Evolutionary conservation across 2,329 filamentous ascomycete species (phyloP).

Genomic region (Chalaropsis ovoidea): DNA sequence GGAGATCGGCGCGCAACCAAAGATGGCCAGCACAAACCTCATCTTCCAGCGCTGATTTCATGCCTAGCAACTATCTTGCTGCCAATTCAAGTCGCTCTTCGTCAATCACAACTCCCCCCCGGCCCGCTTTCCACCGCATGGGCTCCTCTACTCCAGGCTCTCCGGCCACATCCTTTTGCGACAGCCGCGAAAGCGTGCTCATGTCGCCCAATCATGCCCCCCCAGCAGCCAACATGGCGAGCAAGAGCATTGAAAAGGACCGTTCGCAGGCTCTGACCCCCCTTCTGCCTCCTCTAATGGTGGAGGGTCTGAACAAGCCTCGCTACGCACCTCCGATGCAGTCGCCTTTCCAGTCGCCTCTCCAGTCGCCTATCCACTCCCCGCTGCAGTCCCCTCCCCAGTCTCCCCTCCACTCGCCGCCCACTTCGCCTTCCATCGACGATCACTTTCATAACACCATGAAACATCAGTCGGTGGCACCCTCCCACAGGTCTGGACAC

Average conservation of each 20-base stretch:
- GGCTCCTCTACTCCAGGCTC: conserved; percentile 51
- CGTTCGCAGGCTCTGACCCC: conserved; percentile 64
- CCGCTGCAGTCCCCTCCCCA: conserved; percentile 46
- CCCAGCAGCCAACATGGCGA: conserved; percentile 8
- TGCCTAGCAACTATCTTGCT: conserved; percentile 65
- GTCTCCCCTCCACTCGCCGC: conserved; percentile 80
- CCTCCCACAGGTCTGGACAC: conserved; percentile 42
- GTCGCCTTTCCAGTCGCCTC: conserved; percentile 36
- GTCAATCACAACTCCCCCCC: conserved; percentile 56
- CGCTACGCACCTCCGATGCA: conserved; percentile 16
- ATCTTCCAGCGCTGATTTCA: conserved; percentile 68
- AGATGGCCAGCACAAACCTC: conserved; percentile 39
- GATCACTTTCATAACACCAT: conserved; percentile 44
- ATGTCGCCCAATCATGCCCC: conserved; percentile 41
- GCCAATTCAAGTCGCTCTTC: conserved; percentile 56
- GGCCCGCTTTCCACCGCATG: conserved; percentile 37
- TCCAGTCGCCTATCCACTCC: conserved; percentile 30
- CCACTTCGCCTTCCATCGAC: conserved; percentile 36
- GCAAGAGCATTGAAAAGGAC: conserved; percentile 40
- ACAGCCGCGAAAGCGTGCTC: conserved; percentile 45
- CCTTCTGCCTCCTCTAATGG: conserved; percentile 71
- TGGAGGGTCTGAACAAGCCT: conserved; percentile 33
- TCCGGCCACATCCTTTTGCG: conserved; percentile 54
- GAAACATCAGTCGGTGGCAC: conserved; percentile 32
- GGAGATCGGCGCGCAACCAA: conserved; percentile 34